phyloP scores from a whole-genome alignment of 495 filamentous ascomycete species.

The Penicillium desertorum region DNA sequence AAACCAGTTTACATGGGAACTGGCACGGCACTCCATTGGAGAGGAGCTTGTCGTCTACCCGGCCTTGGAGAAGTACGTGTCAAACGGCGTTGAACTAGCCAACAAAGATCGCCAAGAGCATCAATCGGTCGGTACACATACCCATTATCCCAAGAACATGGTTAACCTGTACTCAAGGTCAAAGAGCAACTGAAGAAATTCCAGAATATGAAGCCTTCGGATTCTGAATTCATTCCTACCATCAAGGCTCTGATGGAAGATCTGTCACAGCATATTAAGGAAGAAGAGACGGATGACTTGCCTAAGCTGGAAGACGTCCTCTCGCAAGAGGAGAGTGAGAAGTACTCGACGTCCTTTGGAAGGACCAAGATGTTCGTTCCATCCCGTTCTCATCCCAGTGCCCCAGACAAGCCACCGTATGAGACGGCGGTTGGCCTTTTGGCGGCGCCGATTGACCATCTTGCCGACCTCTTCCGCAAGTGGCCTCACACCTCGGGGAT shows the following conservation, averaged over 20 bases:
- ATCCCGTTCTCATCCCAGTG: constrained; percentile 53
- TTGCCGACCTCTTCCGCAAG: constrained; percentile 34
- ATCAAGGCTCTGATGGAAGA: constrained; percentile 53
- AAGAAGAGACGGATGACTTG: constrained; percentile 60
- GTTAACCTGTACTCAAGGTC: constrained; percentile 42
- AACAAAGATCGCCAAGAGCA: constrained; percentile 62
- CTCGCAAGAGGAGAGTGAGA: constrained; percentile 35
- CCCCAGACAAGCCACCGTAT: constrained; percentile 37
- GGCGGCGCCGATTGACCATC: constrained; percentile 35
- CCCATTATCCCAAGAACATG: too few relatives aligned
- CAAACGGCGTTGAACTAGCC: constrained; percentile 50
- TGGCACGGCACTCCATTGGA: constrained; percentile 59
- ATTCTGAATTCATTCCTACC: constrained; percentile 51
- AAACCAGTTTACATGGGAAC: constrained; percentile 67
- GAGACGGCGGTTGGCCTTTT: constrained; percentile 34
- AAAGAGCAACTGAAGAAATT: constrained; percentile 62
- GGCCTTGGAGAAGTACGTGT: constrained; percentile 58
- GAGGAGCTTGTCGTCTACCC: constrained; percentile 70
- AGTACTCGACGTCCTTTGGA: constrained; percentile 52
- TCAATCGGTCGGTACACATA: constrained; percentile 38
- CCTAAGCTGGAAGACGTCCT: constrained; percentile 53
- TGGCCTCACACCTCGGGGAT: constrained; percentile 31
- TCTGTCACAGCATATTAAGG: constrained; percentile 58
- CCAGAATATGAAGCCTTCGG: constrained; percentile 51
- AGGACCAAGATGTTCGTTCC: constrained; percentile 63